Evolutionary conservation across 2,329 filamentous ascomycete genomes (phyloP).

Genomic region (Aspergillus sp.): DNA sequence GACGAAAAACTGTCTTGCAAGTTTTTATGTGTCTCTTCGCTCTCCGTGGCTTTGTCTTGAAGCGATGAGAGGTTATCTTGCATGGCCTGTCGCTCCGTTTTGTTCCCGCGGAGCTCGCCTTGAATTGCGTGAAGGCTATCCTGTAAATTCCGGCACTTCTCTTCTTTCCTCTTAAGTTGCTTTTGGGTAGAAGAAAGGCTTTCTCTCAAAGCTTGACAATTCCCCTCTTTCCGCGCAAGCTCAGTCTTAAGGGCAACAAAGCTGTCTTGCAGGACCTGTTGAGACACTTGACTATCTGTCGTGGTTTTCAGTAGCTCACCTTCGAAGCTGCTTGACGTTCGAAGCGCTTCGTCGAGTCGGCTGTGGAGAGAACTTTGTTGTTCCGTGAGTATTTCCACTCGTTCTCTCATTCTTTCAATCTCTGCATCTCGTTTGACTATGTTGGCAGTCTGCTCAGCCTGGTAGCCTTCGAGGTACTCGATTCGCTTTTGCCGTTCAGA

Average conservation of each 20-base stretch:
- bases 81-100: conserved; percentile 1
- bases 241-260: background rate
- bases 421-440: conserved; percentile 18
- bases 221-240: conserved; percentile 29
- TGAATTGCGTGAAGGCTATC: background rate
- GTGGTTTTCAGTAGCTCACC: conserved; percentile 7
- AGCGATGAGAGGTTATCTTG: background rate
- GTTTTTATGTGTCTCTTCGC: background rate
- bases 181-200: conserved; percentile 17
- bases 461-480: conserved; percentile 15
- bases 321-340: conserved; percentile 24
- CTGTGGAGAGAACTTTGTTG: conserved; percentile 20
- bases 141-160: background rate
- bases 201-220: conserved; percentile 14
- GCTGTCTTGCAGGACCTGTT: conserved; percentile 11
- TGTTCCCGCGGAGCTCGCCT: background rate
- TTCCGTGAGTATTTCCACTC: conserved; percentile 17
- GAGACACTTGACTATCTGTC: conserved; percentile 5
- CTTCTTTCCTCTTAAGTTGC: conserved; percentile 9
- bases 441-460: conserved; percentile 12
- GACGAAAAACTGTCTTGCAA: conserved; percentile 10
- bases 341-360: conserved; percentile 21
- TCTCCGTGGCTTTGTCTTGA: background rate
- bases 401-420: conserved; percentile 22
- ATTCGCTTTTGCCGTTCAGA: conserved; percentile 22